These are phyloP conservation scores for Capsella rubella DNA, from an alignment of 441 rosid species.

Conservation along the genomic window DNA sequence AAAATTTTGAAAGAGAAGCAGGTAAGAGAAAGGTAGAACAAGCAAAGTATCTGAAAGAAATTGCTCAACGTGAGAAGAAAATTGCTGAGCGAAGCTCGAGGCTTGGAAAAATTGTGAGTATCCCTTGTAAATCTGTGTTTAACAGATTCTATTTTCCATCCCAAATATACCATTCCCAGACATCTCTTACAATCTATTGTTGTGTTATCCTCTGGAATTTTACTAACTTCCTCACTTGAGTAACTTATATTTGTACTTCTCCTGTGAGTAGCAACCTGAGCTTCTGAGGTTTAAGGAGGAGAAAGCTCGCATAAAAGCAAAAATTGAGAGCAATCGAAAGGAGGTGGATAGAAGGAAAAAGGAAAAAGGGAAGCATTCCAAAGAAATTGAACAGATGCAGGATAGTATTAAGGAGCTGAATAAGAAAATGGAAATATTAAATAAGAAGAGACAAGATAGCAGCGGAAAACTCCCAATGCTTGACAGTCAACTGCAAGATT, in stretches of 20 bases:
- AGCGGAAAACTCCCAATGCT: slow-evolving; percentile 83
- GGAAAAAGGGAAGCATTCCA: slow-evolving; percentile 77
- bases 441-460: slow-evolving; percentile 83
- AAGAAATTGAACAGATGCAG: slow-evolving; percentile 74
- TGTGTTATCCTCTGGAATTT: not conserved
- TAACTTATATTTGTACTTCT: slow-evolving; percentile 34
- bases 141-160: slow-evolving; percentile 12
- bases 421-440: slow-evolving; percentile 72
- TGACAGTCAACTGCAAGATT: slow-evolving; percentile 80
- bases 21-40: slow-evolving; percentile 77
- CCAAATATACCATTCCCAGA: slow-evolving; percentile 7
- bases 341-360: slow-evolving; percentile 80
- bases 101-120: slow-evolving; percentile 82
- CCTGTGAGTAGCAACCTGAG: slow-evolving; percentile 80
- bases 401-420: slow-evolving; percentile 78
- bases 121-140: slow-evolving; percentile 30
- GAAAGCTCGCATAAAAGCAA: slow-evolving; percentile 81
- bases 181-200: slow-evolving; percentile 3
- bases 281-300: slow-evolving; percentile 90
- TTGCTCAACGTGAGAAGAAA: slow-evolving; percentile 78
- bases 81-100: slow-evolving; percentile 76
- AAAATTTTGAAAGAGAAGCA: slow-evolving; percentile 70
- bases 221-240: slow-evolving; percentile 19
- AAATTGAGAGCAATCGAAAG: slow-evolving; percentile 83
- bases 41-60: slow-evolving; percentile 82